These are phyloP conservation scores for Pestalotiopsis sp. DNA, from an alignment of 2,329 filamentous ascomycete genomes.

Conservation along the genomic window DNA sequence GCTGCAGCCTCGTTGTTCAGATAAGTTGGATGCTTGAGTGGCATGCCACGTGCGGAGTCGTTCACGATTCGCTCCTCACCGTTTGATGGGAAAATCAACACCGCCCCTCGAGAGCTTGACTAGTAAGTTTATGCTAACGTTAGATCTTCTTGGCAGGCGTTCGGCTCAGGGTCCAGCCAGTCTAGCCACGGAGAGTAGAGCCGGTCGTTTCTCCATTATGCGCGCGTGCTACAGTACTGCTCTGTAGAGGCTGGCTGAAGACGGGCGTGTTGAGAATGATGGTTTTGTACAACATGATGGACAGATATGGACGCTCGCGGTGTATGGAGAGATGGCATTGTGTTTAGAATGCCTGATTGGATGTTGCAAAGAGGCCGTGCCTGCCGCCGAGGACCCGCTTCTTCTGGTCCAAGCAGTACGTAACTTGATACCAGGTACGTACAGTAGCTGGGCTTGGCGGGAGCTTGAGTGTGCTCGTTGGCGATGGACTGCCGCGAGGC, in stretches of 20 bases:
- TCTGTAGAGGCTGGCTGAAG: background rate
- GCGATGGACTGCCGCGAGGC: too few relatives aligned
- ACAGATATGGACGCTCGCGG: background rate
- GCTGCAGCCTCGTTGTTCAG: background rate
- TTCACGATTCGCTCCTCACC: background rate
- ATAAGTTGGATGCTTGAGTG: background rate
- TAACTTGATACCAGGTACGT: too few relatives aligned
- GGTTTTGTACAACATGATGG: background rate
- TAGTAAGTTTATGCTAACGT: constrained; percentile 3
- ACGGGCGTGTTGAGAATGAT: background rate
- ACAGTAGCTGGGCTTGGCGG: too few relatives aligned
- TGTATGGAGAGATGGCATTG: background rate
- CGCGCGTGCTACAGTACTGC: background rate
- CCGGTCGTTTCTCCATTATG: background rate
- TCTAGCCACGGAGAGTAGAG: background rate
- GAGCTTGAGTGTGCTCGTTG: too few relatives aligned
- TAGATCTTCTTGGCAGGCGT: background rate
- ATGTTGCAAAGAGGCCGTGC: too few relatives aligned
- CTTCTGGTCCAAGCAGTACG: too few relatives aligned
- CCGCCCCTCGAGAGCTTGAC: background rate
- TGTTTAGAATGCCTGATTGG: too few relatives aligned
- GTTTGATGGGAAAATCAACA: constrained; percentile 1
- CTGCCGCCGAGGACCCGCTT: too few relatives aligned
- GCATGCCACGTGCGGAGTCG: background rate
- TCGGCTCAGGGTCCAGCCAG: constrained; percentile 1